Conservation (phyloP, 306 rosid species). For the barrel medic (Medicago truncatula) region DNA sequence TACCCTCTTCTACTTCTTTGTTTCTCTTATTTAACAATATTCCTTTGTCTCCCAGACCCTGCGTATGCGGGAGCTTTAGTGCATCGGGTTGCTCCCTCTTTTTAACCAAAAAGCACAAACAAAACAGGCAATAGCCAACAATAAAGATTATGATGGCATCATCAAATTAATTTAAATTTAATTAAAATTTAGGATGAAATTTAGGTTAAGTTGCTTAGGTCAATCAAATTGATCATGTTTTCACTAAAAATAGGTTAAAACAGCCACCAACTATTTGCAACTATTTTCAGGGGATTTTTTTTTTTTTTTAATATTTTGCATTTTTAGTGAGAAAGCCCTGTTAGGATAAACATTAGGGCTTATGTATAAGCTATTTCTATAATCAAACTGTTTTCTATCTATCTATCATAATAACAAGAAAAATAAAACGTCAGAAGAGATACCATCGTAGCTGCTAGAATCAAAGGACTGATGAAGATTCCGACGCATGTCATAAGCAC, state of each 20-base stretch:
- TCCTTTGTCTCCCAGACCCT: too few species aligned
- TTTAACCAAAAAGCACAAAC: background rate
- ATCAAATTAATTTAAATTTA: background rate
- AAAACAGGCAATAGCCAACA: background rate
- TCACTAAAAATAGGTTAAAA: background rate
- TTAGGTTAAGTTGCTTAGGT: too few species aligned
- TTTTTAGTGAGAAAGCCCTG: background rate
- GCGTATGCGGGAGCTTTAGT: too few species aligned
- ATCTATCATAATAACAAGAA: too few species aligned
- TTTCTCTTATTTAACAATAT: slow-evolving; percentile 4
- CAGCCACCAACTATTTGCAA: background rate
- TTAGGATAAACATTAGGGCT: background rate
- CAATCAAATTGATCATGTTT: background rate
- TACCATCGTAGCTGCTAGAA: slow-evolving; percentile 93
- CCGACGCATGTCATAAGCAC: slow-evolving; percentile 94
- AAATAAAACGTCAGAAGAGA: too few species aligned
- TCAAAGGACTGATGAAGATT: slow-evolving; percentile 84
- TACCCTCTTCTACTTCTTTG: background rate
- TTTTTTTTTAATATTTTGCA: background rate
- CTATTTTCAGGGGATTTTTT: background rate
- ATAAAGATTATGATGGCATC: background rate
- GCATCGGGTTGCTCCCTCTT: background rate
- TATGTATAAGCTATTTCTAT: background rate
- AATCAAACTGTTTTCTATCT: background rate
- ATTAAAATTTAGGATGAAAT: background rate